Conservation (phyloP, 306 rosid genomes). For the Gynostemma pentaphyllum region DNA sequence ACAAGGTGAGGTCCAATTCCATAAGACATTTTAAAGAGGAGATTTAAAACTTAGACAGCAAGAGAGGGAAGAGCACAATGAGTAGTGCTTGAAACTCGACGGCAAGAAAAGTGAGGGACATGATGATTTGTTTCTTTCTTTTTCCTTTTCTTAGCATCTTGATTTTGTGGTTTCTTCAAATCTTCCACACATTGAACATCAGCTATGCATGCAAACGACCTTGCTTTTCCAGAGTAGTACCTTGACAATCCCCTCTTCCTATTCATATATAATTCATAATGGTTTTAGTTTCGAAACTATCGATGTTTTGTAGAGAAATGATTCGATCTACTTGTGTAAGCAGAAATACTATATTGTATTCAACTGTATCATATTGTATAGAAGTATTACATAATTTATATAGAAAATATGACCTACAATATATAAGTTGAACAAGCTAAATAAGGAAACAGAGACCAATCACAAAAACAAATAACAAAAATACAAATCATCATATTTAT, state of each 20-base stretch:
- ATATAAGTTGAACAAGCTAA: too few species aligned
- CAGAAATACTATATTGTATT: too few species aligned
- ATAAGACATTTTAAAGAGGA: background rate
- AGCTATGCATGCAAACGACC: slow-evolving; percentile 70
- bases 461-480: too few species aligned
- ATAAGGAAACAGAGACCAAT: too few species aligned
- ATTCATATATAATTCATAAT: too few species aligned
- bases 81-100: slow-evolving; percentile 39
- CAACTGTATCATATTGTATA: too few species aligned
- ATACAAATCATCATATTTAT: too few species aligned
- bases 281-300: too few species aligned
- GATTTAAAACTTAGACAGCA: slow-evolving; percentile 19
- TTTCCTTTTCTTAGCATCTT: slow-evolving; percentile 56
- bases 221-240: slow-evolving; percentile 72
- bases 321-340: too few species aligned
- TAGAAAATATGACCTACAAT: too few species aligned
- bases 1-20: background rate
- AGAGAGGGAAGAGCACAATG: slow-evolving; percentile 39
- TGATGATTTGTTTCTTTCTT: slow-evolving; percentile 23
- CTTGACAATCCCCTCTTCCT: slow-evolving; percentile 63
- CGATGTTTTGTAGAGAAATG: too few species aligned
- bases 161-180: slow-evolving; percentile 55
- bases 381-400: too few species aligned
- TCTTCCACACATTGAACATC: slow-evolving; percentile 54
- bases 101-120: slow-evolving; percentile 29